Conservation (phyloP, 352 stramenopile species). For the Globisporangium okanoganense region DNA sequence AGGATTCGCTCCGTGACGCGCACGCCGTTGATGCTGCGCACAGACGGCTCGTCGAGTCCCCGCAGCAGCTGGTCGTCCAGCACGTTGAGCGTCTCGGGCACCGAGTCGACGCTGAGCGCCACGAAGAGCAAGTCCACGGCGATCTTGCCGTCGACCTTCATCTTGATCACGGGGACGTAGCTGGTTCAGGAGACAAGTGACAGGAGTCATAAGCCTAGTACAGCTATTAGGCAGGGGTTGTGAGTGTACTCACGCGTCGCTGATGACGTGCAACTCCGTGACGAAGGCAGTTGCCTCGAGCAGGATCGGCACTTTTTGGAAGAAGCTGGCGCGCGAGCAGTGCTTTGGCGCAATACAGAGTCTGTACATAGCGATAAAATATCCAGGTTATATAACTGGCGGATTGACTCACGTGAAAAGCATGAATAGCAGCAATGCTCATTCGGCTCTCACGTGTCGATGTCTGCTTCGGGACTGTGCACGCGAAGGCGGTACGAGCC, state of each 20-base stretch:
- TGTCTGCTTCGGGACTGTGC: conserved; percentile 82
- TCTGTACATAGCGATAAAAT: conserved; percentile 17
- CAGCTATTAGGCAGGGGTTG: neutral
- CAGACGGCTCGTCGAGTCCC: conserved; percentile 90
- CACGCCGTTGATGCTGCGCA: conserved; percentile 94
- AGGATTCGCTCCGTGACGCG: conserved; percentile 95
- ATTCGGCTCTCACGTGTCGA: conserved; percentile 83
- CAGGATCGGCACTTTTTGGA: conserved; percentile 76
- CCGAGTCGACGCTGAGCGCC: conserved; percentile 51
- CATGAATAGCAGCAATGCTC: too few species aligned
- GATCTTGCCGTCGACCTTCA: conserved; percentile 84
- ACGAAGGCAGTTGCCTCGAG: conserved; percentile 70
- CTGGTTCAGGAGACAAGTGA: conserved; percentile 18
- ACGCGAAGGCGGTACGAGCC: conserved; percentile 88
- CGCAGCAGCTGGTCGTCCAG: conserved; percentile 75
- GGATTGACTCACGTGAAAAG: neutral
- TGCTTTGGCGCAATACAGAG: conserved; percentile 82
- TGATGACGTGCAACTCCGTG: conserved; percentile 76
- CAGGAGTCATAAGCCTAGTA: neutral
- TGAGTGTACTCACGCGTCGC: conserved; percentile 68
- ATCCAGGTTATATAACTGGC: neutral
- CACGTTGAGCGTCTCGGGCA: conserved; percentile 69
- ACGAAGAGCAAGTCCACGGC: conserved; percentile 94
- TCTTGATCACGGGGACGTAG: conserved; percentile 93
- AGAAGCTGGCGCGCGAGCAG: conserved; percentile 84